Base-by-base conservation (phyloP, 768 basidiomycete species). In the Macrocybe gigantea region DNA sequence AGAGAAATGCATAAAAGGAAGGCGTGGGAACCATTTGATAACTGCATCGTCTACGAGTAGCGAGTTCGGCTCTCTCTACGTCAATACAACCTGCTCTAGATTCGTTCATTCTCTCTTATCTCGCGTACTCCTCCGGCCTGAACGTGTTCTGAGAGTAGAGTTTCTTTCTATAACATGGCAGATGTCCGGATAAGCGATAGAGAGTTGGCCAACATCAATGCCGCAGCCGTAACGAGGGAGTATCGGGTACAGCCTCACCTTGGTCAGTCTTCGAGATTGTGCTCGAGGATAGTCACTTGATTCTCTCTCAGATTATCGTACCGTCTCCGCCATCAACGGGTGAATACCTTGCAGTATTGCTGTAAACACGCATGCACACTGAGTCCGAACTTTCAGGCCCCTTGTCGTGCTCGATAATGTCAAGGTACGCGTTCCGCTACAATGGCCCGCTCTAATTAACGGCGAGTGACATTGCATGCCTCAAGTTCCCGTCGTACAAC, bases 261-360 rank as follows among this genome's bases (percentile, higher is more conserved):
- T 54, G 91, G 91, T 92, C 63, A 56, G 78, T 68, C 56, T 50
- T 36, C 51, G 41, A 39, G 38, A 49, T 41, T 51, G 48, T 48
- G 56, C 51, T 42, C 38, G 12, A 35, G 10, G 13, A 45, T 49
- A 34, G 6, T 42, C 44, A 49, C 60, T 55, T 51, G 55, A 38
- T 42, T 41, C 11, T 57, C 43, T 43, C 55, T 29, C 62, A 94
- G 93, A 97, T 69, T 97, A 97, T 71, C 81, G 92, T 53, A 97
- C 94, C n/a, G 96, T 99, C 44, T 93, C 93, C 59, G 95, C 93
- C 52, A 88, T 98, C 70, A 98, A 98, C 61, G 96, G 95, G 93
- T 89, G 30, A 38, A 39, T 45, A 33, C 22, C 22, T 22, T 22
- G 22, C 1, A 22, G 22, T 22, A 22, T 22, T 22, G 22, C 22